Percentiles rank a stretch among this genome's conserved stretches.
Evolutionary conservation across 495 filamentous ascomycete species (phyloP).

Genomic region (Aspergillus nanangensis): DNA sequence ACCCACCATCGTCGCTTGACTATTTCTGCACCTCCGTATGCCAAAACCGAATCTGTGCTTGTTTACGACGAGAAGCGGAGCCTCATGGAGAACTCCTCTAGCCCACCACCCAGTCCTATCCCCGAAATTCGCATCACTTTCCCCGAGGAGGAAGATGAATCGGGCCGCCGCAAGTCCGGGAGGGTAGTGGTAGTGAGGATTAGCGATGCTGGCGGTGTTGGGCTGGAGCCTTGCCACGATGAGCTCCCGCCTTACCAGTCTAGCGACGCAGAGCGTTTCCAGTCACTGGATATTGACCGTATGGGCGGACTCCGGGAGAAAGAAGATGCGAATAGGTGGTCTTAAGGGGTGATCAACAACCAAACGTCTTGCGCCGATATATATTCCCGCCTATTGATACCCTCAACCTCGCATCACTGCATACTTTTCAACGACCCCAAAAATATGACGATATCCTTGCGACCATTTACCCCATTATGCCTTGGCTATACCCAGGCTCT

Average conservation of each 20-base stretch:
- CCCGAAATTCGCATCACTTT: conserved; percentile 98
- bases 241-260: conserved; percentile 87
- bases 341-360: conserved; percentile 18
- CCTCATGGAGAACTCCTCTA: conserved; percentile 68
- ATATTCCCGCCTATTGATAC: conserved; percentile 6
- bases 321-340: conserved; percentile 41
- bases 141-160: conserved; percentile 87
- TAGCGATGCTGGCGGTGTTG: conserved; percentile 77
- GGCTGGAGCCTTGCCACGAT: conserved; percentile 78
- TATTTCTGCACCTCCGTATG: conserved; percentile 51
- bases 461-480: conserved; percentile 20
- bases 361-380: conserved; percentile 1
- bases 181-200: conserved; percentile 90
- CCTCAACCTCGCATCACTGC: conserved; percentile 5
- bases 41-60: conserved; percentile 60
- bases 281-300: conserved; percentile 87
- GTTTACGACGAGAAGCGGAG: conserved; percentile 70
- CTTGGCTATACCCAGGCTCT: conserved; percentile 16
- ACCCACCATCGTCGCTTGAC: conserved; percentile 64
- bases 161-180: conserved; percentile 76
- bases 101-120: conserved; percentile 77
- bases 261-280: conserved; percentile 69
- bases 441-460: conserved; percentile 37
- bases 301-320: conserved; percentile 96
- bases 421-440: conserved; percentile 26